phyloP scores from a whole-genome alignment of 2,329 filamentous ascomycete species.

The Venturia effusa region DNA sequence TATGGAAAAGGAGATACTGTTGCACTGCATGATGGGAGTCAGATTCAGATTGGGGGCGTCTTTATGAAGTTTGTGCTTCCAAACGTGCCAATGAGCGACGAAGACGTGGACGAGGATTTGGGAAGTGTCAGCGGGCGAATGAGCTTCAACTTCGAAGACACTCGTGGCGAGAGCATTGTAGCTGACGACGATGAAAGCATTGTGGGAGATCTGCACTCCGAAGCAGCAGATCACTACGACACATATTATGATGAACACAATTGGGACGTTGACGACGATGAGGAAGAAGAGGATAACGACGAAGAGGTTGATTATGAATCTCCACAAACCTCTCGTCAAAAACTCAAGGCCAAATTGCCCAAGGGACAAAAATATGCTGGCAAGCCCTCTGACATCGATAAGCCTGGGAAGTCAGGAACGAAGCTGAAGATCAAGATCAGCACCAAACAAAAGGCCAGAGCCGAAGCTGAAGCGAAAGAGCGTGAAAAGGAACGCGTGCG shows the following conservation, averaged over 20 bases:
- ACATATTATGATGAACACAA: slow-evolving; percentile 15
- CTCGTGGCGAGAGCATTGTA: slow-evolving; percentile 44
- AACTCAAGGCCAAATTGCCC: slow-evolving; percentile 12
- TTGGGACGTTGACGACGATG: slow-evolving; percentile 19
- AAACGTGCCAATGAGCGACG: slow-evolving; percentile 43
- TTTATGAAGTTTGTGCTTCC: slow-evolving; percentile 59
- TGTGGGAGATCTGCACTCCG: background rate
- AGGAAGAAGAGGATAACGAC: slow-evolving; percentile 29
- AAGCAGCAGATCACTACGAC: background rate
- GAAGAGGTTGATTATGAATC: slow-evolving; percentile 18
- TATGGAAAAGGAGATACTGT: slow-evolving; percentile 44
- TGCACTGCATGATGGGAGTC: slow-evolving; percentile 51
- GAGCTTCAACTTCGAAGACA: slow-evolving; percentile 62
- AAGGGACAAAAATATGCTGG: slow-evolving; percentile 12
- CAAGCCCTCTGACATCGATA: background rate
- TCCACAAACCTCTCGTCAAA: slow-evolving; percentile 14
- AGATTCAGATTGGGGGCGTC: slow-evolving; percentile 63
- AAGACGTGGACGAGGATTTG: slow-evolving; percentile 33
- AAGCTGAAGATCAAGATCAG: slow-evolving; percentile 17
- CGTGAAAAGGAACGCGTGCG: slow-evolving; percentile 6
- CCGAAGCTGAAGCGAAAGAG: slow-evolving; percentile 17
- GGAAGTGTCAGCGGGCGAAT: slow-evolving; percentile 47
- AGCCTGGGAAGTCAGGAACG: slow-evolving; percentile 9
- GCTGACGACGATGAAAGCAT: slow-evolving; percentile 21
- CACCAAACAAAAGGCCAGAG: slow-evolving; percentile 16